Conservation (phyloP, 2,329 filamentous ascomycete species). For the Aspergillus sclerotialis region DNA sequence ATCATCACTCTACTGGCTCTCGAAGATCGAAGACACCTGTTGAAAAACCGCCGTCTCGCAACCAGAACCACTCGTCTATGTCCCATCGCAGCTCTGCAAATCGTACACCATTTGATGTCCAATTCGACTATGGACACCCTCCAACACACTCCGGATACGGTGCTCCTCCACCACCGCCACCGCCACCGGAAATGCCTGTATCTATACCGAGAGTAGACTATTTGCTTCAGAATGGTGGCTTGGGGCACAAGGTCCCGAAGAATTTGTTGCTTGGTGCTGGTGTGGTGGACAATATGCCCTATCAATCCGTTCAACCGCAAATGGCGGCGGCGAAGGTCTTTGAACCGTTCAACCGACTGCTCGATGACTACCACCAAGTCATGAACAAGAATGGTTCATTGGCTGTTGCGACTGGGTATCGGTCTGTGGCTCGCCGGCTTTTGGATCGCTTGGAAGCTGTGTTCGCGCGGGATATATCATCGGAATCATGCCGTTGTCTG, state of each 20-base stretch:
- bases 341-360: slow-evolving; percentile 69
- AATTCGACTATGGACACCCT: slow-evolving; percentile 26
- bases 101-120: slow-evolving; percentile 29
- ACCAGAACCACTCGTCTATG: slow-evolving; percentile 24
- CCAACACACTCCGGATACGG: slow-evolving; percentile 24
- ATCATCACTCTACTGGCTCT: slow-evolving; percentile 28
- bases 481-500: slow-evolving; percentile 75
- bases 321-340: slow-evolving; percentile 68
- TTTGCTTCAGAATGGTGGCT: slow-evolving; percentile 78
- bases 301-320: slow-evolving; percentile 56
- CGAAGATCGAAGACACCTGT: slow-evolving; percentile 24
- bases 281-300: slow-evolving; percentile 51
- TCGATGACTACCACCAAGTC: slow-evolving; percentile 81
- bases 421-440: slow-evolving; percentile 82
- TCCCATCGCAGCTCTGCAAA: slow-evolving; percentile 17
- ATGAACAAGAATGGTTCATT: slow-evolving; percentile 78
- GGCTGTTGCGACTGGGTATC: slow-evolving; percentile 90
- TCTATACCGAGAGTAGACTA: slow-evolving; percentile 85
- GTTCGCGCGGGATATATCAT: slow-evolving; percentile 85
- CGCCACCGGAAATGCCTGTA: slow-evolving; percentile 58
- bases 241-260: slow-evolving; percentile 64
- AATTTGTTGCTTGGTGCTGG: slow-evolving; percentile 53
- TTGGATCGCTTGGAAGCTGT: slow-evolving; percentile 89
- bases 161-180: slow-evolving; percentile 64
- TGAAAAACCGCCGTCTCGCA: slow-evolving; percentile 28